These are phyloP conservation scores for Candida nanaspora DNA, from an alignment of 805 yeast genomes.

Conservation along the genomic window DNA sequence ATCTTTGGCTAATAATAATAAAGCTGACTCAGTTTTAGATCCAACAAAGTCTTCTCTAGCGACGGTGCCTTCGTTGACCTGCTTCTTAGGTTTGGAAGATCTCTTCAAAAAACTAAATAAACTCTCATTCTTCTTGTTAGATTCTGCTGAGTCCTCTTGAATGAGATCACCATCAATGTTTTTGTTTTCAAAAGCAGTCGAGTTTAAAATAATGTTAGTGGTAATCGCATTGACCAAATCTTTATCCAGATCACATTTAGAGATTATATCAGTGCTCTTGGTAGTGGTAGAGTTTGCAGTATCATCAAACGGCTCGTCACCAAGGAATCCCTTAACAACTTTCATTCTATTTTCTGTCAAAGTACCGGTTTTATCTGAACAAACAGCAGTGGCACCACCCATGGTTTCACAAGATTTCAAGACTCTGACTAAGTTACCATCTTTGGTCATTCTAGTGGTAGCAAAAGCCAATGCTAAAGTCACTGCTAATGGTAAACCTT, in stretches of 20 bases:
- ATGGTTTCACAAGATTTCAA: slow-evolving; percentile 93
- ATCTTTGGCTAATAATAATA: slow-evolving; percentile 59
- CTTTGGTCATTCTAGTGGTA: slow-evolving; percentile 95
- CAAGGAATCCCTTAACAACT: slow-evolving; percentile 72
- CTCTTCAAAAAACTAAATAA: background rate
- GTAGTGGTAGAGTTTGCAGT: slow-evolving; percentile 15
- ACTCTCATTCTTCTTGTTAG: too few species aligned
- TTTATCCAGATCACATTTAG: slow-evolving; percentile 1
- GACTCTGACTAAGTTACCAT: slow-evolving; percentile 92
- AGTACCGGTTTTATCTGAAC: slow-evolving; percentile 98
- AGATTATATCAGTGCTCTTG: slow-evolving; percentile 1
- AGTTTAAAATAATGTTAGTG: slow-evolving; percentile 66
- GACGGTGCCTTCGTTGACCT: background rate
- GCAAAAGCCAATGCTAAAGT: slow-evolving; percentile 97
- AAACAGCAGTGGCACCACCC: slow-evolving; percentile 97
- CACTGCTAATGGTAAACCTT: slow-evolving; percentile 96
- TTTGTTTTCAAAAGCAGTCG: slow-evolving; percentile 82
- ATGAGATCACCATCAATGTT: slow-evolving; percentile 14
- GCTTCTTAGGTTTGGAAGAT: background rate
- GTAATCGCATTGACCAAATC: slow-evolving; percentile 24
- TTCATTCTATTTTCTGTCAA: slow-evolving; percentile 91
- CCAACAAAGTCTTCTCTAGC: slow-evolving; percentile 55
- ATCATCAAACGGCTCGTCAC: slow-evolving; percentile 50
- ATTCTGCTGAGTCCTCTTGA: slow-evolving; percentile 5
- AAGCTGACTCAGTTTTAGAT: slow-evolving; percentile 90